Conservation (phyloP, 2,329 filamentous ascomycete genomes). For the Pseudogymnoascus sp. region DNA sequence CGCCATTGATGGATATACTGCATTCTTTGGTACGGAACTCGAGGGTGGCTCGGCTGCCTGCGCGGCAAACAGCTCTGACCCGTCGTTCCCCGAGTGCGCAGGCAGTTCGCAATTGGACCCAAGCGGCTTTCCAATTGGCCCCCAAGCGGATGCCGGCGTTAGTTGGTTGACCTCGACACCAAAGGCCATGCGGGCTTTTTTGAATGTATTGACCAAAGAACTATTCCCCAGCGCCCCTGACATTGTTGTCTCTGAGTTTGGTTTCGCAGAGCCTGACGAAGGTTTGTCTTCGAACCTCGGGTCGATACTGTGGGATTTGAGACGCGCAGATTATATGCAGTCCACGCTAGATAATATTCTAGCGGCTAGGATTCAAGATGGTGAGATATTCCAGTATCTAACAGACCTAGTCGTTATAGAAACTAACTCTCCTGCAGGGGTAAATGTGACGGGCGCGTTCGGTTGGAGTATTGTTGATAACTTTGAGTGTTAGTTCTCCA, state of each 20-base stretch:
- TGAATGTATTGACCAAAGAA: slow-evolving; percentile 34
- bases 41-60: slow-evolving; percentile 31
- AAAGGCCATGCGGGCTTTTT: slow-evolving; percentile 31
- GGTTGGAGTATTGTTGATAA: slow-evolving; percentile 35
- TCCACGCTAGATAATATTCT: slow-evolving; percentile 34
- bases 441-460: slow-evolving; percentile 35
- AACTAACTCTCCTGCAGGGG: slow-evolving; percentile 9
- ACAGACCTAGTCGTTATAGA: neutral
- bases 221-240: slow-evolving; percentile 35
- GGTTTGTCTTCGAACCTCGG: slow-evolving; percentile 17
- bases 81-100: slow-evolving; percentile 35
- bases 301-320: slow-evolving; percentile 32
- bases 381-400: slow-evolving; percentile 6
- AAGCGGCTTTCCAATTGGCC: slow-evolving; percentile 37
- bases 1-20: slow-evolving; percentile 31
- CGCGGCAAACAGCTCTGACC: slow-evolving; percentile 31
- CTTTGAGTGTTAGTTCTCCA: slow-evolving; percentile 30
- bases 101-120: slow-evolving; percentile 26
- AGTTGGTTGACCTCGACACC: slow-evolving; percentile 35
- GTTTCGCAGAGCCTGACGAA: slow-evolving; percentile 36
- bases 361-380: slow-evolving; percentile 29
- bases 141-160: slow-evolving; percentile 33
- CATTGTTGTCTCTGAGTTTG: slow-evolving; percentile 34
- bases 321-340: slow-evolving; percentile 34
- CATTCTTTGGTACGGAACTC: slow-evolving; percentile 26